Evolutionary conservation across 768 basidiomycete genomes (phyloP).

Genomic region (Gloeopeniophorella convolvens): DNA sequence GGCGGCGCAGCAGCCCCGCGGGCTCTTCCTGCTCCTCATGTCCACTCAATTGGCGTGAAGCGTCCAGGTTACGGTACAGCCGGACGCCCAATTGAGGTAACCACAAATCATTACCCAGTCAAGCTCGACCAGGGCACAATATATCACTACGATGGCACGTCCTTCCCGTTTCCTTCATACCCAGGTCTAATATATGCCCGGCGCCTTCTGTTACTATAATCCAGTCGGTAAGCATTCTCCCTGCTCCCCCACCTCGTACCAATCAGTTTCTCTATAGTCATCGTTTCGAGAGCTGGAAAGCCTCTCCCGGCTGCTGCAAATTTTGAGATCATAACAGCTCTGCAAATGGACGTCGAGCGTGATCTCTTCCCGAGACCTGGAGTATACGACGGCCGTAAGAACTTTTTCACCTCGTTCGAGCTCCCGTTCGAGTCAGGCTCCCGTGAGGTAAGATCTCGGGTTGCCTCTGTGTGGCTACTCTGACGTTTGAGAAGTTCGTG

Average conservation of each 20-base stretch:
- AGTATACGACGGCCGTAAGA: conserved; percentile 80
- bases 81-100: conserved; percentile 38
- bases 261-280: conserved; percentile 40
- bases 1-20: not conserved
- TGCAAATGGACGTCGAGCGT: conserved; percentile 53
- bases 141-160: conserved; percentile 73
- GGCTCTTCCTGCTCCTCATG: conserved; percentile 29
- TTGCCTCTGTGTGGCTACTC: not conserved
- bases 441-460: conserved; percentile 37
- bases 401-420: conserved; percentile 55
- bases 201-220: not conserved
- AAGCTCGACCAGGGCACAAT: conserved; percentile 56
- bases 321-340: conserved; percentile 55
- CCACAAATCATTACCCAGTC: conserved; percentile 57
- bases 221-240: conserved; percentile 38
- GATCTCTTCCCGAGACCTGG: conserved; percentile 62
- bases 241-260: not conserved
- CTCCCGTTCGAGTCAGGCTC: conserved; percentile 49
- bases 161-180: not conserved
- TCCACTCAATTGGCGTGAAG: conserved; percentile 57
- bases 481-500: conserved; percentile 43
- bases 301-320: conserved; percentile 58
- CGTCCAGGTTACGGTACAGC: conserved; percentile 55
- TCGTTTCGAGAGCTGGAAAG: conserved; percentile 56
- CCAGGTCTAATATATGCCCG: not conserved